Percentiles rank a stretch among this genome's conserved stretches.
Evolutionary conservation across 192 early-diverging fungal genomes (phyloP).

Genomic region (Globomyces pollinis-pini): DNA sequence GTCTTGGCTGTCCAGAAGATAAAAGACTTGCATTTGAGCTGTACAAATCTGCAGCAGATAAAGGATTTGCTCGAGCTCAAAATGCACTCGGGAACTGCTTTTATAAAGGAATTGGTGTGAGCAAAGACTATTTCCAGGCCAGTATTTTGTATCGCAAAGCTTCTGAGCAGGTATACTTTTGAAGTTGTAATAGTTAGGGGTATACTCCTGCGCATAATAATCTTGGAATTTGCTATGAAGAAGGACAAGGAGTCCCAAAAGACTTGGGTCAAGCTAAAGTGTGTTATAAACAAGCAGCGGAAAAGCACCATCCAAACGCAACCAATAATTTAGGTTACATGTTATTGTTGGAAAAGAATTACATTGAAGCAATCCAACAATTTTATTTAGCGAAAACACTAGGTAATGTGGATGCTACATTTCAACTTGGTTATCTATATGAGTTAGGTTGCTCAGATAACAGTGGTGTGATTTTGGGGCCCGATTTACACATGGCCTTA

Average conservation of each 20-base stretch:
- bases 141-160: slow-evolving; percentile 33
- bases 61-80: slow-evolving; percentile 27
- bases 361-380: slow-evolving; percentile 26
- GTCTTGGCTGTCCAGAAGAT: slow-evolving; percentile 22
- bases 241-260: slow-evolving; percentile 43
- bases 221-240: slow-evolving; percentile 49
- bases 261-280: slow-evolving; percentile 37
- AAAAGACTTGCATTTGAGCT: slow-evolving; percentile 24
- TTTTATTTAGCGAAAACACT: slow-evolving; percentile 39
- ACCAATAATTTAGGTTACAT: slow-evolving; percentile 42
- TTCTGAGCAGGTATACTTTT: slow-evolving; percentile 23
- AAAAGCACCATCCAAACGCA: slow-evolving; percentile 32
- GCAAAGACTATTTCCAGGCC: slow-evolving; percentile 32
- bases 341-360: slow-evolving; percentile 35
- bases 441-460: slow-evolving; percentile 37
- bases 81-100: slow-evolving; percentile 37
- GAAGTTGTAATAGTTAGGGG: no score
- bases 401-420: slow-evolving; percentile 39
- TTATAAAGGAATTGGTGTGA: slow-evolving; percentile 38
- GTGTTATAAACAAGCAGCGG: slow-evolving; percentile 38
- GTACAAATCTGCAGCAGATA: slow-evolving; percentile 26
- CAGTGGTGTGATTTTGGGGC: slow-evolving; percentile 24
- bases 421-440: slow-evolving; percentile 41
- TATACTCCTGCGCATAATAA: slow-evolving; percentile 39
- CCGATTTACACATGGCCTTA: slow-evolving; percentile 34